Percentiles rank a stretch among this genome's conserved stretches.
These are phyloP conservation scores for Mortierella sp. DNA, from an alignment of 371 early-diverging fungal genomes.

Conservation along the genomic window DNA sequence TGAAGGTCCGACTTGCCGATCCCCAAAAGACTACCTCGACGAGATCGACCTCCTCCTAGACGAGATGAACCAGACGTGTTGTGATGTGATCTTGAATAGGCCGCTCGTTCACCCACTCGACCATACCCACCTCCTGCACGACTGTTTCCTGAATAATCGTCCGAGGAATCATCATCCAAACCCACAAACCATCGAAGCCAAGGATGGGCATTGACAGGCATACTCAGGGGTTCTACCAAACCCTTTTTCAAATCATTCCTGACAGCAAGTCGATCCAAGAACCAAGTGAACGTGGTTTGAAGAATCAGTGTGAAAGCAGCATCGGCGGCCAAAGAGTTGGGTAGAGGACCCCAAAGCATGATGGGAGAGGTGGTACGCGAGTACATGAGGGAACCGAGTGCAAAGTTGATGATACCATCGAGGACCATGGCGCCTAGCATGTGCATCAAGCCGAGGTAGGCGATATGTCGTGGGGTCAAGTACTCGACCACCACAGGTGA, in stretches of 20 bases:
- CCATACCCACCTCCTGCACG: neutral
- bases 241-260: conserved; percentile 4
- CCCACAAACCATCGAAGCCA: neutral
- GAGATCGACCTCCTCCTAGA: no score
- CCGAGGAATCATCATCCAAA: neutral
- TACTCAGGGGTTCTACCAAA: conserved; percentile 1
- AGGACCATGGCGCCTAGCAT: conserved; percentile 8
- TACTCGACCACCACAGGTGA: neutral
- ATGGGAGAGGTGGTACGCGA: neutral
- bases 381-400: conserved; percentile 9
- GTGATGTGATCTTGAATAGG: neutral
- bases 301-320: conserved; percentile 6
- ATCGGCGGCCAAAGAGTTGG: conserved; percentile 7
- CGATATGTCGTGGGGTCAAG: neutral
- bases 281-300: conserved; percentile 5
- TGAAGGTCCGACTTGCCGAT: no score
- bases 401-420: conserved; percentile 12
- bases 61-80: no score
- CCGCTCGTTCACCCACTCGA: neutral
- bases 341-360: conserved; percentile 1
- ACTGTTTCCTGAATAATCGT: no score
- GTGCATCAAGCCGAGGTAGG: conserved; percentile 9
- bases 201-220: neutral
- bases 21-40: no score
- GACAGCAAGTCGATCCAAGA: conserved; percentile 4